Conservation (phyloP, 225 moss, liverwort and hornwort genomes). For the Sphagnum tenellum region DNA sequence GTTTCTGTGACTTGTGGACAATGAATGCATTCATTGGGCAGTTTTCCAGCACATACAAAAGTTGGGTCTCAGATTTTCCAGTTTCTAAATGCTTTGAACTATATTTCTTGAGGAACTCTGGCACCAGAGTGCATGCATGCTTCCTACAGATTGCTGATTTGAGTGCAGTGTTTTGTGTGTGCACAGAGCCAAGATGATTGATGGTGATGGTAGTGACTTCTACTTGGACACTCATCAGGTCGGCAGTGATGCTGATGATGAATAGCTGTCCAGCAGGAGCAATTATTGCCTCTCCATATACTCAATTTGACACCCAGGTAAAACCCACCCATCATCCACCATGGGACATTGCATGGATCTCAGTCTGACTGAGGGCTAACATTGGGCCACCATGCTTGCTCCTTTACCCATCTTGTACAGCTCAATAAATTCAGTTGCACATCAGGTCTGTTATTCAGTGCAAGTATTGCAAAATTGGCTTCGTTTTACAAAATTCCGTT, state of each 20-base stretch:
- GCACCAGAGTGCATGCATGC: neutral
- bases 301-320: no score
- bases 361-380: neutral
- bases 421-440: constrained; percentile 2
- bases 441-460: neutral
- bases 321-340: no score
- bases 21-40: neutral
- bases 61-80: neutral
- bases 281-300: no score
- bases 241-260: constrained; percentile 52
- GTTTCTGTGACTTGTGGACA: neutral
- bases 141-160: neutral
- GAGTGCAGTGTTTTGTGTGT: constrained; percentile 1
- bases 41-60: no score
- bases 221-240: constrained; percentile 55
- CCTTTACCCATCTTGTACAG: constrained; percentile 1
- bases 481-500: neutral
- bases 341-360: no score
- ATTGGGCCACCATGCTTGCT: constrained; percentile 1
- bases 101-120: no score
- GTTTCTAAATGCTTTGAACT: no score
- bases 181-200: constrained; percentile 50
- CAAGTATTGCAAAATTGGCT: neutral
- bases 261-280: constrained; percentile 6
- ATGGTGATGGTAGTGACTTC: constrained; percentile 44